These are phyloP conservation scores for Jackrogersella minutella DNA, from an alignment of 495 filamentous ascomycete species.

Conservation along the genomic window DNA sequence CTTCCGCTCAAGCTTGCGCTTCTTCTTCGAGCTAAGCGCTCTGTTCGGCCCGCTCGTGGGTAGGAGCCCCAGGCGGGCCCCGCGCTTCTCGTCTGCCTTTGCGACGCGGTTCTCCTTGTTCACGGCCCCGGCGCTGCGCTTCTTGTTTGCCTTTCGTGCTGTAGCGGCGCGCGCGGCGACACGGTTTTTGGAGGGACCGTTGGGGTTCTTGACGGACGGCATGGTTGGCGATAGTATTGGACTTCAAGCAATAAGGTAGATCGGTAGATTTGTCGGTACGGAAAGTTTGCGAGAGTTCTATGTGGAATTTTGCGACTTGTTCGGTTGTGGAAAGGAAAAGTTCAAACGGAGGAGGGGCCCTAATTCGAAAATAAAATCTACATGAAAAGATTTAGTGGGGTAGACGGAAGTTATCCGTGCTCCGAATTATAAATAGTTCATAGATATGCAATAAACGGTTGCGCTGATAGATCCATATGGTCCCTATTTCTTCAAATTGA, in stretches of 20 bases:
- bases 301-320: too few relatives aligned
- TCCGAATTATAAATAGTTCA: neutral
- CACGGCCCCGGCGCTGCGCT: conserved; percentile 34
- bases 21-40: conserved; percentile 52
- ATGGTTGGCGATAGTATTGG: too few relatives aligned
- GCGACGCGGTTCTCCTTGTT: conserved; percentile 33
- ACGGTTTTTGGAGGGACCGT: conserved; percentile 54
- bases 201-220: conserved; percentile 58
- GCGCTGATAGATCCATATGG: neutral
- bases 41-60: conserved; percentile 54
- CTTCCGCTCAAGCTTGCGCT: conserved; percentile 54
- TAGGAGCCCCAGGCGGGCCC: conserved; percentile 50
- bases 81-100: conserved; percentile 46
- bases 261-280: too few relatives aligned
- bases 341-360: neutral
- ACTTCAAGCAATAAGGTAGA: too few relatives aligned
- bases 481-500: neutral
- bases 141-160: conserved; percentile 40
- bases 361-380: conserved; percentile 14
- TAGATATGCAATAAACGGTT: neutral
- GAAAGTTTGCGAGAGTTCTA: neutral
- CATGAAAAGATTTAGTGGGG: conserved; percentile 26
- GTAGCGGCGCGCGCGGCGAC: conserved; percentile 47
- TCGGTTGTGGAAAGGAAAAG: neutral
- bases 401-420: conserved; percentile 1